phyloP scores from a whole-genome alignment of 495 filamentous ascomycete genomes.

The Geopyxis carbonaria region DNA sequence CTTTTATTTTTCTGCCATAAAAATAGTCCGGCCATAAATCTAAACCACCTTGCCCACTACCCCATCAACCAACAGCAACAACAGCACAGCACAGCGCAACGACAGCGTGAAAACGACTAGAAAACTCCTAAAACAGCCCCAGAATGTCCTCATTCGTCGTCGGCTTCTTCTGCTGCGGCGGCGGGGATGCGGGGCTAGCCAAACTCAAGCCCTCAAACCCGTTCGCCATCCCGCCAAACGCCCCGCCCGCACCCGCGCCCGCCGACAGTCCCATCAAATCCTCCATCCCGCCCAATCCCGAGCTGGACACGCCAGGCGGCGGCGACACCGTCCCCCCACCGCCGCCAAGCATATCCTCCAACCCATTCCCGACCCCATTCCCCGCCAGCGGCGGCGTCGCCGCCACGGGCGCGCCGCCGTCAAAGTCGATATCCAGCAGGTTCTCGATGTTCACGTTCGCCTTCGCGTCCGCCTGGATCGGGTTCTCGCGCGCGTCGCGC shows the following conservation, averaged over 20 bases:
- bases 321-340: constrained; percentile 24
- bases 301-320: constrained; percentile 25
- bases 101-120: neutral
- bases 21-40: neutral
- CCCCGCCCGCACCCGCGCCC: constrained; percentile 42
- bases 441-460: constrained; percentile 65
- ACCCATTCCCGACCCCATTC: constrained; percentile 6
- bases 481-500: constrained; percentile 82
- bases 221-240: constrained; percentile 55
- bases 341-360: constrained; percentile 5
- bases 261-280: constrained; percentile 26
- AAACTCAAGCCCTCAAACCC: constrained; percentile 71
- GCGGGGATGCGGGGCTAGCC: constrained; percentile 36
- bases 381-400: constrained; percentile 31
- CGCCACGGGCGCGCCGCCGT: constrained; percentile 78
- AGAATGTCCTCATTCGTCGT: constrained; percentile 78
- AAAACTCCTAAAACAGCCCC: constrained; percentile 52
- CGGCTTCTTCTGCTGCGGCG: constrained; percentile 39
- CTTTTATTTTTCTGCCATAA: neutral
- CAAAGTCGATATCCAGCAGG: constrained; percentile 93
- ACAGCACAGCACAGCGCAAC: neutral
- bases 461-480: constrained; percentile 51
- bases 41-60: neutral
- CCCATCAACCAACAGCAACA: neutral
- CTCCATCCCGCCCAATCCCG: constrained; percentile 22